Percentiles rank a stretch among this genome's conserved stretches.
Evolutionary conservation across 805 yeast genomes (phyloP).

Genomic region (Teunomyces gatunensis): DNA sequence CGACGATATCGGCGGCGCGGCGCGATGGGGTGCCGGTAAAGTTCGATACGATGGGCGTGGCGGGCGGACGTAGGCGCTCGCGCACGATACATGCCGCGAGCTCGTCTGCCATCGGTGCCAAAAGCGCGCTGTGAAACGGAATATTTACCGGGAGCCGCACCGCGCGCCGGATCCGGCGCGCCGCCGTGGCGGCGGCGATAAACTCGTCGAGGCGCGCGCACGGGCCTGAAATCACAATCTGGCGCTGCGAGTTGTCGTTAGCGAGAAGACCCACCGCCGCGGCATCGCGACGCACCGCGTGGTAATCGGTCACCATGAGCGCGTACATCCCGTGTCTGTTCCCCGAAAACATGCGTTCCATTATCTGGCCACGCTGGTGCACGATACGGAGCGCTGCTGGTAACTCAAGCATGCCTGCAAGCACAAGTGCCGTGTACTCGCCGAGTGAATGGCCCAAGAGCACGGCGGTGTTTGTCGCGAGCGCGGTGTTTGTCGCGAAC

Average conservation of each 20-base stretch:
- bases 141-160: conserved; percentile 42
- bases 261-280: conserved; percentile 34
- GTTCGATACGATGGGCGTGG: conserved; percentile 40
- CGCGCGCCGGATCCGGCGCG: conserved; percentile 25
- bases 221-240: conserved; percentile 46
- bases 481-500: background rate
- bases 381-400: conserved; percentile 41
- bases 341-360: conserved; percentile 26
- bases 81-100: conserved; percentile 21
- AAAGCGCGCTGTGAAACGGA: conserved; percentile 48
- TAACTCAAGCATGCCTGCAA: conserved; percentile 34
- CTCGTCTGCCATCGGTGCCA: conserved; percentile 36
- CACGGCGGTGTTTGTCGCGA: conserved; percentile 12
- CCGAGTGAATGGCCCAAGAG: conserved; percentile 52
- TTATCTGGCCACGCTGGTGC: conserved; percentile 41
- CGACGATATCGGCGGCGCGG: conserved; percentile 22
- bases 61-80: conserved; percentile 6
- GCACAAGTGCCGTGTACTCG: conserved; percentile 44
- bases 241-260: conserved; percentile 43
- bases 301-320: conserved; percentile 5
- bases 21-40: conserved; percentile 25
- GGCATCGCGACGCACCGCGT: conserved; percentile 1
- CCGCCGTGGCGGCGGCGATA: conserved; percentile 15
- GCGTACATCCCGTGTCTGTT: conserved; percentile 8
- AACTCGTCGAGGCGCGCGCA: conserved; percentile 19